Evolutionary conservation across 208 protist genomes (phyloP).

Genomic region (Leishmania lainsoni): DNA sequence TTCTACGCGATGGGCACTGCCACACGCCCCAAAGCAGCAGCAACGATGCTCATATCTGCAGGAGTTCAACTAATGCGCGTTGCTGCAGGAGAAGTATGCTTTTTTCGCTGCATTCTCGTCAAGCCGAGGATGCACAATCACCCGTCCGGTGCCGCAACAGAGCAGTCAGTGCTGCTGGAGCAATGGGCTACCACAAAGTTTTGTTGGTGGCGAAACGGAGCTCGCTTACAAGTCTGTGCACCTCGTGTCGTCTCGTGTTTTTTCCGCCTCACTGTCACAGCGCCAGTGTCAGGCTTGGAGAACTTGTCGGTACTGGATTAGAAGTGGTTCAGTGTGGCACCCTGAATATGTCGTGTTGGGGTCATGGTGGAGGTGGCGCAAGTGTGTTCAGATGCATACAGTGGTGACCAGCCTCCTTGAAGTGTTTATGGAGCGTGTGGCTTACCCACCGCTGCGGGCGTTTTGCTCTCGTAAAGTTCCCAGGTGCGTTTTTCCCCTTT

Average conservation of each 20-base stretch:
- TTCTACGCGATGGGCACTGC: neutral
- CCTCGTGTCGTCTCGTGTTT: constrained; percentile 13
- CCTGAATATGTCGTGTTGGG: constrained; percentile 3
- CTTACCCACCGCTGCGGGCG: neutral
- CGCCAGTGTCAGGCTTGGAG: neutral
- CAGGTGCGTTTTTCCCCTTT: neutral
- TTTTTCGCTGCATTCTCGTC: too few species aligned
- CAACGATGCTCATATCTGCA: constrained; percentile 1
- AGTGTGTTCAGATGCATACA: constrained; percentile 15
- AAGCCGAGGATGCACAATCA: too few species aligned
- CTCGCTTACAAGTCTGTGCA: constrained; percentile 10
- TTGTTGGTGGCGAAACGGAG: constrained; percentile 15
- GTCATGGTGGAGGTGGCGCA: constrained; percentile 20
- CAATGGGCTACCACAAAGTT: neutral
- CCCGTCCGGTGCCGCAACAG: too few species aligned
- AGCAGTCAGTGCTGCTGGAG: neutral
- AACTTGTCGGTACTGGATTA: constrained; percentile 12
- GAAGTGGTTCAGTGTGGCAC: neutral
- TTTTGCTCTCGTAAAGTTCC: neutral
- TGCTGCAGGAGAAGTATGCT: constrained; percentile 9
- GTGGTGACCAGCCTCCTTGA: neutral
- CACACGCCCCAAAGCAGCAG: neutral
- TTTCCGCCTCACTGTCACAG: constrained; percentile 10
- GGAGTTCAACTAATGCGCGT: constrained; percentile 16
- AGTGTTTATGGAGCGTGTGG: neutral